A percentile compares a stretch with the other conserved stretches of the same genome.
Evolutionary conservation across 768 basidiomycete genomes (phyloP).

Genomic region (Naematelia encephala): DNA sequence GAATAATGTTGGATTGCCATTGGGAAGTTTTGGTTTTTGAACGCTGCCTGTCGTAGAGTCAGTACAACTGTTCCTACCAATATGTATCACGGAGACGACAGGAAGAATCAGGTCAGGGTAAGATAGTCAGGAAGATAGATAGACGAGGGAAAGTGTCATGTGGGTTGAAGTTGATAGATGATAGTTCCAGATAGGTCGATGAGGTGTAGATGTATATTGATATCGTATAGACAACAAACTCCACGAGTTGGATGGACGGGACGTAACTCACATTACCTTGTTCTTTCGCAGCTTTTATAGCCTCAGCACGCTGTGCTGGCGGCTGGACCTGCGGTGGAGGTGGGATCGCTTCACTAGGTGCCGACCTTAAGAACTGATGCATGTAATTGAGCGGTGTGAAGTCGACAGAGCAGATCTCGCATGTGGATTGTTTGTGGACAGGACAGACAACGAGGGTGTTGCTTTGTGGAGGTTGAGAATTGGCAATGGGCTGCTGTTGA

Average conservation of each 20-base stretch:
- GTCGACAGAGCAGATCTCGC: conserved; percentile 69
- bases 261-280: conserved; percentile 86
- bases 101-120: too few species aligned
- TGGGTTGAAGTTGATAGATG: too few species aligned
- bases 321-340: conserved; percentile 71
- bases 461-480: conserved; percentile 31
- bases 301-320: conserved; percentile 69
- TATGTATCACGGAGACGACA: too few species aligned
- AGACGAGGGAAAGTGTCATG: too few species aligned
- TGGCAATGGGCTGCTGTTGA: conserved; percentile 17
- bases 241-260: too few species aligned
- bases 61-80: too few species aligned
- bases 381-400: conserved; percentile 73
- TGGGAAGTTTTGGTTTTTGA: conserved; percentile 67
- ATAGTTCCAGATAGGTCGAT: too few species aligned
- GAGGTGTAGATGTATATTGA: too few species aligned
- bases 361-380: conserved; percentile 61
- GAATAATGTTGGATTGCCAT: conserved; percentile 72
- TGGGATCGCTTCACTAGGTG: conserved; percentile 58
- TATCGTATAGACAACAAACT: too few species aligned
- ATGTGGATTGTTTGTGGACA: conserved; percentile 68
- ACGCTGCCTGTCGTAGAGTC: conserved; percentile 61
- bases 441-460: conserved; percentile 61
- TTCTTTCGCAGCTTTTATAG: conserved; percentile 77
- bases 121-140: too few species aligned